Conservation (phyloP, 306 rosid species). For the Corylus heterophylla region DNA sequence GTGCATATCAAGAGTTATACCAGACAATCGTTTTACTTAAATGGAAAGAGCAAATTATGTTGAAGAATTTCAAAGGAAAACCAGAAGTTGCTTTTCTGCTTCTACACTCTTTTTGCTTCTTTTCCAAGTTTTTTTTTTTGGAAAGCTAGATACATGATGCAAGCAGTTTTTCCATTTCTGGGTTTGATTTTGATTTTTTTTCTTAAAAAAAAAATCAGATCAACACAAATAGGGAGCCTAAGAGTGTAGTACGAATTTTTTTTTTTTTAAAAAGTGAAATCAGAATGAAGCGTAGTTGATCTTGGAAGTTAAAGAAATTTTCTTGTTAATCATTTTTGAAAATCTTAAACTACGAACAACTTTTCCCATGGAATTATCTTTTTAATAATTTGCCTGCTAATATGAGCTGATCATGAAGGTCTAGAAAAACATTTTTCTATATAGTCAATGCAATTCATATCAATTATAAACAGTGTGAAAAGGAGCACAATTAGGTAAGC, state of each 20-base stretch:
- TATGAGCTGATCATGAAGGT: not conserved
- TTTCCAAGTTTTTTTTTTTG: too few species aligned
- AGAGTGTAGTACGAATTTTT: too few species aligned
- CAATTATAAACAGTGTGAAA: not conserved
- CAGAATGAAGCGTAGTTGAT: too few species aligned
- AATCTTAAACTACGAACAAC: constrained; percentile 19
- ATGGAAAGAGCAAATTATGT: constrained; percentile 10
- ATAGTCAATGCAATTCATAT: not conserved
- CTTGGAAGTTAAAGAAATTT: not conserved
- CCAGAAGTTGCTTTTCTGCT: not conserved
- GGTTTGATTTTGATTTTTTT: not conserved
- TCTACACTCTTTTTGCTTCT: not conserved
- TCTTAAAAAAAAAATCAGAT: not conserved
- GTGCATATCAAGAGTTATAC: constrained; percentile 27
- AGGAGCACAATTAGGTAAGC: not conserved
- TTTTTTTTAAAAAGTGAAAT: not conserved
- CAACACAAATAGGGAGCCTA: constrained; percentile 6
- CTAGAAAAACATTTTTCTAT: not conserved
- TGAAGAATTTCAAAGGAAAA: constrained; percentile 4
- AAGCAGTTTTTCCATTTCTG: not conserved
- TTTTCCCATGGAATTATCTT: constrained; percentile 1
- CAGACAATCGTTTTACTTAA: constrained; percentile 20
- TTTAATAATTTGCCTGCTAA: not conserved
- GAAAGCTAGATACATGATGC: not conserved
- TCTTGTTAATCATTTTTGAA: constrained; percentile 15